phyloP scores from a whole-genome alignment of 441 rosid genomes.

The Omphalea diandra region DNA sequence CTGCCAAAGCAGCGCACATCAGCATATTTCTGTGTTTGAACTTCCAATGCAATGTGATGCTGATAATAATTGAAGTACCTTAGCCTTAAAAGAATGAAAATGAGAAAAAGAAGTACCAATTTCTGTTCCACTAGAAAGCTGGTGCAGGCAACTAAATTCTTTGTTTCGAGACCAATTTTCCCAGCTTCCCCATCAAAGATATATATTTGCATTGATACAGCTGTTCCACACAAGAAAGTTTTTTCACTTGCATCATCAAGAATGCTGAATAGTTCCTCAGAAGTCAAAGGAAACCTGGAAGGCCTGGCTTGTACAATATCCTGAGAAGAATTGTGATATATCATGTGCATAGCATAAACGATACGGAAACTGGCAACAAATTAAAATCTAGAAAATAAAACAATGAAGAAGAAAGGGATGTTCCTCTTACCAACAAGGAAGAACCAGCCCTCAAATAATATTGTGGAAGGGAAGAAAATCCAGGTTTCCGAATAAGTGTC shows the following conservation, averaged over 20 bases:
- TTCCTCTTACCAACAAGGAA: conserved; percentile 66
- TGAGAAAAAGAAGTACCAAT: conserved; percentile 48
- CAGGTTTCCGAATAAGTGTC: conserved; percentile 61
- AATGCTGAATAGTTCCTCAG: conserved; percentile 68
- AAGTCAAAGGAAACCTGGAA: conserved; percentile 67
- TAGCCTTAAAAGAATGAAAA: conserved; percentile 13
- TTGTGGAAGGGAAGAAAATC: conserved; percentile 65
- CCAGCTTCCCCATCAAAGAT: conserved; percentile 87
- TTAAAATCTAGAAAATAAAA: conserved; percentile 10
- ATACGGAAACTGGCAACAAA: not conserved
- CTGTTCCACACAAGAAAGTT: conserved; percentile 72
- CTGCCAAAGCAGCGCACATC: not conserved
- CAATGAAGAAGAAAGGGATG: conserved; percentile 9
- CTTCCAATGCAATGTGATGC: not conserved
- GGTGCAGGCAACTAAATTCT: conserved; percentile 77
- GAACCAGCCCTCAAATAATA: conserved; percentile 77
- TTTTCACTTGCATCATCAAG: conserved; percentile 98
- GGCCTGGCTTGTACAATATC: conserved; percentile 74
- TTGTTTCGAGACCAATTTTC: conserved; percentile 76
- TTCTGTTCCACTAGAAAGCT: conserved; percentile 88
- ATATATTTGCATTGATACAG: conserved; percentile 75
- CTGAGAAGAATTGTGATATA: conserved; percentile 42
- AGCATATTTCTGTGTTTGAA: not conserved
- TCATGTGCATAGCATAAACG: conserved; percentile 13
- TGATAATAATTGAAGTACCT: not conserved